Conservation (phyloP, 2,329 filamentous ascomycete genomes). For the Achaetomium macrosporum region DNA sequence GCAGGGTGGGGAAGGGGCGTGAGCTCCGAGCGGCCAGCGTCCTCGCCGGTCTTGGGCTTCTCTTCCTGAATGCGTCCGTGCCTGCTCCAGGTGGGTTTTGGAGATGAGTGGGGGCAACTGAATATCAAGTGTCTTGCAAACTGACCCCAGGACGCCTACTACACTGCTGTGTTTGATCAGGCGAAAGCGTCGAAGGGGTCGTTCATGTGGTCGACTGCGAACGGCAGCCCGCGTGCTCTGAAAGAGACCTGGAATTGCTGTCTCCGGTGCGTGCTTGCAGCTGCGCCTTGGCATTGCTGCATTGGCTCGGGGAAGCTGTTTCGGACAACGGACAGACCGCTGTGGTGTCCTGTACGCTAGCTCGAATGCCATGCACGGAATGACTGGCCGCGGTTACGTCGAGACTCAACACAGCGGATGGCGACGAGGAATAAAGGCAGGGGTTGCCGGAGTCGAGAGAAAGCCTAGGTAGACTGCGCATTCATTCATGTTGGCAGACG, state of each 20-base stretch:
- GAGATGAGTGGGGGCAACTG: neutral
- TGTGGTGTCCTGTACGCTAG: neutral
- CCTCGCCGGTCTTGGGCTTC: constrained; percentile 15
- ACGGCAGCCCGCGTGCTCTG: neutral
- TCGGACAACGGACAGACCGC: constrained; percentile 1
- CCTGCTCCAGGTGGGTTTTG: neutral
- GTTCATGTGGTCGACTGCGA: neutral
- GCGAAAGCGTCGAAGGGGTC: too few species aligned
- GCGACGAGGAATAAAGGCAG: neutral
- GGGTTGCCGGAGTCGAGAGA: neutral
- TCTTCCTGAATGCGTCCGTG: constrained; percentile 10
- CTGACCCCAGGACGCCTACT: neutral
- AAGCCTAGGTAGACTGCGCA: neutral
- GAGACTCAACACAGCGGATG: neutral
- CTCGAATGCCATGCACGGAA: neutral
- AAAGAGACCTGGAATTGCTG: neutral
- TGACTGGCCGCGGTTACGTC: neutral
- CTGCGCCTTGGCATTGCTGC: constrained; percentile 4
- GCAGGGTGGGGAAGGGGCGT: constrained; percentile 22
- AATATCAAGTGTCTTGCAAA: neutral
- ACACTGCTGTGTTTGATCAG: neutral
- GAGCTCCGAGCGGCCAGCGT: constrained; percentile 20
- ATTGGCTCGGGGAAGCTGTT: constrained; percentile 3
- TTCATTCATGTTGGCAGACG: neutral
- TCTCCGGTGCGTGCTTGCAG: constrained; percentile 8